These are phyloP conservation scores for Mortierella sp. DNA, from an alignment of 371 early-diverging fungal genomes.

Conservation along the genomic window DNA sequence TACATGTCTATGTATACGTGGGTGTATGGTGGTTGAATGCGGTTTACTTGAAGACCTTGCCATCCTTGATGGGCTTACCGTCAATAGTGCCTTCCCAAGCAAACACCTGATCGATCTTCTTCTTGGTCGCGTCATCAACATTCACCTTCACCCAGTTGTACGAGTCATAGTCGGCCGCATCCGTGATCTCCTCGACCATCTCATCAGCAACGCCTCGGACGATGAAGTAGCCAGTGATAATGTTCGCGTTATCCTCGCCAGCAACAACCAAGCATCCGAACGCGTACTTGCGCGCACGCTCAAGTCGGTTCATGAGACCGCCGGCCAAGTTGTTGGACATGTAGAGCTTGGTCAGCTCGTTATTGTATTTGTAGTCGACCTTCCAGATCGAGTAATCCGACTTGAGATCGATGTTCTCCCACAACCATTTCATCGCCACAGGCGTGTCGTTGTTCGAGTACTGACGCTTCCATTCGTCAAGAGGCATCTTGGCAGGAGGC, in stretches of 20 bases:
- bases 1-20: too few relatives aligned
- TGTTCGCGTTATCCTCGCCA: conserved; percentile 89
- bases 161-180: conserved; percentile 89
- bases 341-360: conserved; percentile 80
- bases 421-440: conserved; percentile 90
- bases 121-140: conserved; percentile 59
- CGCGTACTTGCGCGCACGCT: conserved; percentile 93
- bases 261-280: conserved; percentile 88
- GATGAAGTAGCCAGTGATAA: conserved; percentile 92
- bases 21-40: not conserved
- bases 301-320: conserved; percentile 92
- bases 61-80: conserved; percentile 72
- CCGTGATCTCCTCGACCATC: conserved; percentile 85
- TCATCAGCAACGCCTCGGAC: conserved; percentile 82
- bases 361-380: conserved; percentile 89
- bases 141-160: conserved; percentile 77
- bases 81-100: conserved; percentile 68
- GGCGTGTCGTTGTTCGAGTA: conserved; percentile 96
- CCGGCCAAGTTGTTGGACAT: conserved; percentile 90
- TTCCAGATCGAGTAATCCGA: conserved; percentile 89
- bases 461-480: conserved; percentile 95
- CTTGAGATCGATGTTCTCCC: conserved; percentile 83
- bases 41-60: conserved; percentile 80
- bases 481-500: conserved; percentile 80
- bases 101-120: conserved; percentile 50